Conservation (phyloP, 139 green algal genomes). For the Desmodesmus armatus region DNA sequence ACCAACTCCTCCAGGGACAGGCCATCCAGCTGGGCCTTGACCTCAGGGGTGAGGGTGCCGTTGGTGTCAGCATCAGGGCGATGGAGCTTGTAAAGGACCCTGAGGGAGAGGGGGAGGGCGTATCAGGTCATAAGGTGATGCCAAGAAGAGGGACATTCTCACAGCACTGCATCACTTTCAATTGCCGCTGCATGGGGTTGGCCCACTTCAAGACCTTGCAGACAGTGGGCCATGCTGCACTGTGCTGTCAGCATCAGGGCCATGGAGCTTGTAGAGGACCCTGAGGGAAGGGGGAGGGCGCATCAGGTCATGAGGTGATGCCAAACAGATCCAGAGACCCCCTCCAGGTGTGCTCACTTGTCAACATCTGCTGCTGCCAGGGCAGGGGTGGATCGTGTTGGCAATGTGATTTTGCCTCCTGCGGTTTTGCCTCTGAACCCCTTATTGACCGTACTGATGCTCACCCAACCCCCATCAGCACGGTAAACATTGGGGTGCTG, state of each 20-base stretch:
- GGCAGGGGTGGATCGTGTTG: not conserved
- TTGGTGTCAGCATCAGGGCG: constrained; percentile 8
- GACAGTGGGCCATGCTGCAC: not conserved
- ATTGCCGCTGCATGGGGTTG: no score
- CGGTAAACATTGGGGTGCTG: no score
- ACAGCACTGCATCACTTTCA: not conserved
- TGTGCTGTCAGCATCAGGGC: not conserved
- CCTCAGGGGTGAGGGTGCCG: not conserved
- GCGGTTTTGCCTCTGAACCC: no score
- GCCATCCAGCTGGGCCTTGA: constrained; percentile 13
- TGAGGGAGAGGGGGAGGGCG: not conserved
- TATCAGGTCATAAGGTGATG: not conserved
- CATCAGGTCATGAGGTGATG: not conserved
- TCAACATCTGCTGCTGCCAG: not conserved
- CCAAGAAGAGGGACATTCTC: not conserved
- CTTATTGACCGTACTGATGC: no score
- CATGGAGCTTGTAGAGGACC: not conserved
- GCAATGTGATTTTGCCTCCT: no score
- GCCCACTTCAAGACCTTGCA: no score
- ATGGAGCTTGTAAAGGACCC: constrained; percentile 5
- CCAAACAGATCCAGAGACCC: no score
- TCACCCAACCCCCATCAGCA: no score
- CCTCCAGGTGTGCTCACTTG: not conserved
- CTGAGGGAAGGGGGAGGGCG: not conserved
- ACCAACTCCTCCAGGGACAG: constrained; percentile 1